These are phyloP conservation scores for Apiotrichum laibachii DNA, from an alignment of 1,284 basidiomycete genomes.

Conservation along the genomic window DNA sequence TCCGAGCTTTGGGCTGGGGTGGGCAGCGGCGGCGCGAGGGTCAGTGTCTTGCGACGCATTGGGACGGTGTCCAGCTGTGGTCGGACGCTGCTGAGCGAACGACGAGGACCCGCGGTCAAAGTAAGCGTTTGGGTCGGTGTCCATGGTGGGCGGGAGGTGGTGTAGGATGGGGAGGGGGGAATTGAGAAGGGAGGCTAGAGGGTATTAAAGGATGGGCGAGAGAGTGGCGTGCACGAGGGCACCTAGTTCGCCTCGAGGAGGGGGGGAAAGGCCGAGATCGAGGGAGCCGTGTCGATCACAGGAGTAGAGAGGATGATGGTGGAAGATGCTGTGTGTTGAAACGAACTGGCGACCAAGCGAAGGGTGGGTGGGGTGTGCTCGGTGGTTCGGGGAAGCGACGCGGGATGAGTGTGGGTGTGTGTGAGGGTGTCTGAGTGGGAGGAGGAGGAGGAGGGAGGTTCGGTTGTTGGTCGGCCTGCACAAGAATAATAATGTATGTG, in stretches of 20 bases:
- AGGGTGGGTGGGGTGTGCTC: no score
- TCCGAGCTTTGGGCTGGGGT: conserved; percentile 15
- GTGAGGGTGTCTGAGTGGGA: no score
- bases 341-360: no score
- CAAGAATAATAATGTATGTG: no score
- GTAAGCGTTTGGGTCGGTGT: conserved; percentile 23
- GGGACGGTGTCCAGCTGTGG: conserved; percentile 11
- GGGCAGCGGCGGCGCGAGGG: conserved; percentile 9
- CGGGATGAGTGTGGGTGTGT: no score
- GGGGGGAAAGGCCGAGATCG: not conserved
- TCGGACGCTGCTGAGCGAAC: conserved; percentile 12
- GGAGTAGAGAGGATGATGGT: not conserved
- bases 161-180: not conserved
- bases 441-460: no score
- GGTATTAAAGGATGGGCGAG: not conserved
- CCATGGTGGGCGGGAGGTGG: conserved; percentile 10
- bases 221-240: not conserved
- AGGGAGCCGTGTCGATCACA: not conserved
- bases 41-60: conserved; percentile 14
- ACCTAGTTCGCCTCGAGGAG: not conserved
- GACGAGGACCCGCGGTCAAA: conserved; percentile 17
- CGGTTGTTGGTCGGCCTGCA: no score
- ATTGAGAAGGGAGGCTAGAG: not conserved
- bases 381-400: no score
- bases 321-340: no score